These are phyloP conservation scores for Daedaleopsis sinensis DNA, from an alignment of 768 basidiomycete genomes.

Conservation along the genomic window DNA sequence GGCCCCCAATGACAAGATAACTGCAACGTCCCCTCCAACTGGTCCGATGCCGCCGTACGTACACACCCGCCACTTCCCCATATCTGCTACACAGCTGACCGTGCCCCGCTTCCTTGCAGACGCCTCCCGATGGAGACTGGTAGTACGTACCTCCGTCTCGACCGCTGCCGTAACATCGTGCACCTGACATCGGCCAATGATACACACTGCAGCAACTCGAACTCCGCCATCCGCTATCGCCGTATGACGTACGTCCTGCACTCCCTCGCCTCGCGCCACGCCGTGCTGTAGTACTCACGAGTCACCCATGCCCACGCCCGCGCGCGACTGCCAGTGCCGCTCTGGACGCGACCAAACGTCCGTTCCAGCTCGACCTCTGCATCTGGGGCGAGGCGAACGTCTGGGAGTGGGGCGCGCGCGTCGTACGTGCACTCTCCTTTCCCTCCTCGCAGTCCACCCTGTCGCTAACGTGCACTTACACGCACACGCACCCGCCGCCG, in stretches of 20 bases:
- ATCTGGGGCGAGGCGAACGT: slow-evolving; percentile 59
- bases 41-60: slow-evolving; percentile 46
- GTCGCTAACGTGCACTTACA: background rate
- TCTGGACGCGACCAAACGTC: slow-evolving; percentile 44
- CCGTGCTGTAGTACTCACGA: too few species aligned
- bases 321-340: slow-evolving; percentile 40
- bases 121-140: slow-evolving; percentile 45
- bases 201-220: slow-evolving; percentile 46
- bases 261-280: too few species aligned
- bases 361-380: slow-evolving; percentile 54
- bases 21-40: slow-evolving; percentile 55
- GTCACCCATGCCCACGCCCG: background rate
- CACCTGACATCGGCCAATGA: background rate
- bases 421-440: slow-evolving; percentile 35
- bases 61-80: background rate
- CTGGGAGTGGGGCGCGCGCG: slow-evolving; percentile 61
- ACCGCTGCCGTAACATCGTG: background rate
- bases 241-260: slow-evolving; percentile 49
- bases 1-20: slow-evolving; percentile 43
- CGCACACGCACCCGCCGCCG: background rate
- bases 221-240: slow-evolving; percentile 59
- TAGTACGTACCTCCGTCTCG: slow-evolving; percentile 41
- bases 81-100: background rate
- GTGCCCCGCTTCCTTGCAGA: slow-evolving; percentile 21
- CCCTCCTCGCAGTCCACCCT: background rate